Conservation (phyloP, 768 basidiomycete species). For the Piloderma croceum region DNA sequence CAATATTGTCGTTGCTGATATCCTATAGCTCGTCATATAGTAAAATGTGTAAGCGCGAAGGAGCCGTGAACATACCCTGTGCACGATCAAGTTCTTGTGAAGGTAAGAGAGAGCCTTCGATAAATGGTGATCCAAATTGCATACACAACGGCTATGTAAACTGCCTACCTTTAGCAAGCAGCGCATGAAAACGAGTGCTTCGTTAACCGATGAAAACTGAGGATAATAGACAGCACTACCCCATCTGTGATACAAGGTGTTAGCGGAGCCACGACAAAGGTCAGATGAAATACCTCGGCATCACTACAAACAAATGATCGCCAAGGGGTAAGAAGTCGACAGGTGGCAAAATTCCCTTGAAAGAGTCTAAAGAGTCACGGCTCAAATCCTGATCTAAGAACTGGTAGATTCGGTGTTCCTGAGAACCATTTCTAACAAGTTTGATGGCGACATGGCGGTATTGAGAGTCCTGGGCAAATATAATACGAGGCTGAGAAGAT, state of each 20-base stretch:
- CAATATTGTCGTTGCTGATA: too few relatives aligned
- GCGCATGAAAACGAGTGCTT: constrained; percentile 7
- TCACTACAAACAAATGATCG: constrained; percentile 24
- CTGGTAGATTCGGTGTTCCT: constrained; percentile 20
- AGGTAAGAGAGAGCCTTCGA: too few relatives aligned
- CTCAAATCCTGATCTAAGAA: constrained; percentile 15
- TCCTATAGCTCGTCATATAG: too few relatives aligned
- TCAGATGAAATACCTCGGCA: constrained; percentile 19
- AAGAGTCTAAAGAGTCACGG: too few relatives aligned
- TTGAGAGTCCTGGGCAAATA: constrained; percentile 20
- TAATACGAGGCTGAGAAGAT: too few relatives aligned
- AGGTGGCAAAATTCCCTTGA: constrained; percentile 21
- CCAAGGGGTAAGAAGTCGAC: constrained; percentile 17
- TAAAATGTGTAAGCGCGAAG: too few relatives aligned
- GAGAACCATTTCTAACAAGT: constrained; percentile 14
- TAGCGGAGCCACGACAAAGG: background rate
- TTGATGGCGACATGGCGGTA: constrained; percentile 23
- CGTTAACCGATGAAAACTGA: constrained; percentile 5
- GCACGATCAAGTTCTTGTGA: too few relatives aligned
- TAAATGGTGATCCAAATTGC: too few relatives aligned
- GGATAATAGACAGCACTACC: constrained; percentile 7
- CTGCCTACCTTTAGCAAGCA: too few relatives aligned
- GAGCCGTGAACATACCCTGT: too few relatives aligned
- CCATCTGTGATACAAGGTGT: constrained; percentile 17
- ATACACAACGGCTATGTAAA: too few relatives aligned